Evolutionary conservation across 495 filamentous ascomycete genomes (phyloP).

Genomic region (Immersiella caudata): DNA sequence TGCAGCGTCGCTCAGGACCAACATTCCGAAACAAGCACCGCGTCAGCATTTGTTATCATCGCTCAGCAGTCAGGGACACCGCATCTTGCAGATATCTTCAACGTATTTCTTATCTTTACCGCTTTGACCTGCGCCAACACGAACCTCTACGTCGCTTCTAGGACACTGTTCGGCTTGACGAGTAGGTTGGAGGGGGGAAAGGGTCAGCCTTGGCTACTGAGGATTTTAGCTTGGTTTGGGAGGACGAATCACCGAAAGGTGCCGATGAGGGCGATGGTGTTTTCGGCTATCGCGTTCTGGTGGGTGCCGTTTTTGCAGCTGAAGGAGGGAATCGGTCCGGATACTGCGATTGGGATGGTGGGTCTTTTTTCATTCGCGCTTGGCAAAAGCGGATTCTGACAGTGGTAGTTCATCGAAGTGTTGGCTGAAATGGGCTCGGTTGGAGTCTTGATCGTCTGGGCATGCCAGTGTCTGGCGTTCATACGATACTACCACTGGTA

Average conservation of each 20-base stretch:
- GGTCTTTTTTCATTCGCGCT: not conserved
- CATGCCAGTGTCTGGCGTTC: constrained; percentile 49
- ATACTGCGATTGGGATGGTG: constrained; percentile 11
- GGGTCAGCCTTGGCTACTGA: constrained; percentile 32
- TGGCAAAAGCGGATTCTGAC: not conserved
- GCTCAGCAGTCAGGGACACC: constrained; percentile 28
- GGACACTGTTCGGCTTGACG: constrained; percentile 46
- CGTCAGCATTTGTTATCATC: constrained; percentile 47
- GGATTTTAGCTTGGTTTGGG: constrained; percentile 36
- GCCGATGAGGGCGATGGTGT: constrained; percentile 44
- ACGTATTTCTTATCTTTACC: constrained; percentile 31
- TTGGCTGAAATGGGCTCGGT: constrained; percentile 41
- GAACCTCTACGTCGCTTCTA: constrained; percentile 47
- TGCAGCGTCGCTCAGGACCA: not conserved
- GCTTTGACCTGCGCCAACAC: constrained; percentile 40
- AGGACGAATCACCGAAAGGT: constrained; percentile 45
- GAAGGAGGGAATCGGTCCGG: constrained; percentile 3
- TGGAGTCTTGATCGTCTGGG: constrained; percentile 43
- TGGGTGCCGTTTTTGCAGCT: constrained; percentile 40
- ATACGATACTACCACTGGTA: constrained; percentile 46
- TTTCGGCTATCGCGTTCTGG: constrained; percentile 35
- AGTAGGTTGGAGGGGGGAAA: constrained; percentile 35
- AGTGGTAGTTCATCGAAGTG: constrained; percentile 37
- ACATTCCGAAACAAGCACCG: constrained; percentile 8
- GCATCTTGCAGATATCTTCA: constrained; percentile 25